Conservation (phyloP, 2,329 filamentous ascomycete species). For the Alternaria longipes region DNA sequence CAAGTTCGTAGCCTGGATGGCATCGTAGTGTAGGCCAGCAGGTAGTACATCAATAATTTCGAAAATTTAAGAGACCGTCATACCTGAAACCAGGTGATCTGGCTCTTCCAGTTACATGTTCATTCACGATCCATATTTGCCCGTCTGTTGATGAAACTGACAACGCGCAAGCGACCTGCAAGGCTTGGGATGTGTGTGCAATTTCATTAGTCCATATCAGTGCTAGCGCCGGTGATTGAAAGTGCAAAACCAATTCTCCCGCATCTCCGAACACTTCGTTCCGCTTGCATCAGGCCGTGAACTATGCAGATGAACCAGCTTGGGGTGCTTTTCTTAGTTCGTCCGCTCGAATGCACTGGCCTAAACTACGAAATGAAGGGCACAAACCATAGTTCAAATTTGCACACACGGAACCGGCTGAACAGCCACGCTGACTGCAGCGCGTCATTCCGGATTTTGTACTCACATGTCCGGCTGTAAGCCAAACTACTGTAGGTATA, state of each 20-base stretch:
- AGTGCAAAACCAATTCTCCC: conserved; percentile 3
- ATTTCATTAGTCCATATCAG: not conserved
- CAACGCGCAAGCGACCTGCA: not conserved
- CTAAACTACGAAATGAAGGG: not conserved
- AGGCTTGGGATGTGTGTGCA: not conserved
- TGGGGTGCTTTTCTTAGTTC: not conserved
- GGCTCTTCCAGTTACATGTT: not conserved
- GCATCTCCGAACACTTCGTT: not conserved
- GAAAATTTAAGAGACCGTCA: not conserved
- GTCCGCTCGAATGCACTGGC: not conserved
- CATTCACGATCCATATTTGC: not conserved
- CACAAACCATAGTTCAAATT: not conserved
- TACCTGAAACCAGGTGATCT: not conserved
- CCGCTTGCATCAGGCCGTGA: not conserved
- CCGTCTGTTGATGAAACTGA: not conserved
- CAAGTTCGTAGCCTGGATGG: conserved; percentile 4
- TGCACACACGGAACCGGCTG: not conserved
- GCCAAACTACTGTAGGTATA: not conserved
- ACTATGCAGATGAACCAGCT: not conserved
- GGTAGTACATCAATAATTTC: not conserved
- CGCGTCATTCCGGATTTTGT: conserved; percentile 9
- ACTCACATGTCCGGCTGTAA: not conserved
- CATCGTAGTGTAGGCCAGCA: not conserved
- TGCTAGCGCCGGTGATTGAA: not conserved
- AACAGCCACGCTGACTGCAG: not conserved